These are phyloP conservation scores for Lactifluus rugatus DNA, from an alignment of 768 basidiomycete species.

Conservation along the genomic window DNA sequence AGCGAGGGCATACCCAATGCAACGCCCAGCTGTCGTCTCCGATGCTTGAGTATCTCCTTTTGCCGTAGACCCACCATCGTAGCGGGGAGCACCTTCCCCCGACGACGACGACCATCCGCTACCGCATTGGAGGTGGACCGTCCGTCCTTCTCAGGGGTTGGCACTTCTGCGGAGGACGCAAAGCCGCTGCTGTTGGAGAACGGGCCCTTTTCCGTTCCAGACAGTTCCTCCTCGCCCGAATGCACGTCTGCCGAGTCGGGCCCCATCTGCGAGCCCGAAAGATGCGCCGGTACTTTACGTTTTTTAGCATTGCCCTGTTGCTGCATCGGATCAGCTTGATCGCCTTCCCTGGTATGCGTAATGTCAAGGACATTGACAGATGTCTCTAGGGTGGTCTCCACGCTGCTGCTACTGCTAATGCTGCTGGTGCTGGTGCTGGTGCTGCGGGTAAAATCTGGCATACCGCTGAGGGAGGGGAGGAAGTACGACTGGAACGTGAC, in stretches of 20 bases:
- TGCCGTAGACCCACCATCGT: slow-evolving; percentile 63
- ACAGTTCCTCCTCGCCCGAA: slow-evolving; percentile 37
- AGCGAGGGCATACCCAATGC: slow-evolving; percentile 59
- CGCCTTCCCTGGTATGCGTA: slow-evolving; percentile 36
- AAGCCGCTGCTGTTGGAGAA: neutral
- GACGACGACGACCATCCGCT: slow-evolving; percentile 23
- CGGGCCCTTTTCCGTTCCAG: neutral
- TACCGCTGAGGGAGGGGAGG: slow-evolving; percentile 42
- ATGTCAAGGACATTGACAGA: slow-evolving; percentile 23
- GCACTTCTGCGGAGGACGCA: neutral
- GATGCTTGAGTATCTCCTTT: slow-evolving; percentile 60
- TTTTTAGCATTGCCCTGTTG: slow-evolving; percentile 85
- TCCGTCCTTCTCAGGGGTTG: neutral
- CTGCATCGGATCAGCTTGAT: slow-evolving; percentile 57
- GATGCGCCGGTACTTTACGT: slow-evolving; percentile 71
- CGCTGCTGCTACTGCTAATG: neutral
- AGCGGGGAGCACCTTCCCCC: slow-evolving; percentile 45
- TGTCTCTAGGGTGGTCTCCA: neutral
- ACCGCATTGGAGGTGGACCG: neutral
- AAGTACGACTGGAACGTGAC: slow-evolving; percentile 58
- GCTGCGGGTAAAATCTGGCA: slow-evolving; percentile 34
- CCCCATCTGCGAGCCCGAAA: slow-evolving; percentile 32
- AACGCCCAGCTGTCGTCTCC: slow-evolving; percentile 62
- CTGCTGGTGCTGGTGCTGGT: slow-evolving; percentile 12
- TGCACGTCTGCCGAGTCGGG: slow-evolving; percentile 33